Conservation (phyloP, 306 rosid genomes). For the Corylus avellana region DNA sequence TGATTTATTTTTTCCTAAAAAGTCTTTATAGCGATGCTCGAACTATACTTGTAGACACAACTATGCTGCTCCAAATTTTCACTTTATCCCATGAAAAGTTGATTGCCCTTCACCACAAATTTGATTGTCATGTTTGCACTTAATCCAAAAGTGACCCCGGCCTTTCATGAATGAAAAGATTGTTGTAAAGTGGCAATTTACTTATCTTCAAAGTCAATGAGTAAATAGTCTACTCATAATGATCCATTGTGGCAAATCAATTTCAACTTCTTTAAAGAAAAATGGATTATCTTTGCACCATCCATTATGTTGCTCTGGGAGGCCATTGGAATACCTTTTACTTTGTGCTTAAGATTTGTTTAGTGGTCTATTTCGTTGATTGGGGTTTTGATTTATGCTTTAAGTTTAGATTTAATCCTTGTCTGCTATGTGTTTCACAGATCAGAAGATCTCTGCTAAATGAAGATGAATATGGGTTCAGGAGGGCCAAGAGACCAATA, state of each 20-base stretch:
- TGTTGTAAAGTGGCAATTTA: neutral
- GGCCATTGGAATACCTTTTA: neutral
- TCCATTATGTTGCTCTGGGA: neutral
- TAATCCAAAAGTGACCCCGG: neutral
- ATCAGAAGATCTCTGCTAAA: slow-evolving; percentile 78
- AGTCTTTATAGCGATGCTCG: neutral
- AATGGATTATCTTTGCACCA: neutral
- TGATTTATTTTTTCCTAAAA: neutral
- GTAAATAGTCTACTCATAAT: neutral
- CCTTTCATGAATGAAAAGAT: slow-evolving; percentile 10
- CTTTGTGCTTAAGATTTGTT: slow-evolving; percentile 1
- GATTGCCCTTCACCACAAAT: neutral
- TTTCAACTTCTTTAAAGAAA: neutral
- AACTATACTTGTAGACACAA: neutral
- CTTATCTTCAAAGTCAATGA: neutral
- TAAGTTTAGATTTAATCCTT: slow-evolving; percentile 21
- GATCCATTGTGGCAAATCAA: neutral
- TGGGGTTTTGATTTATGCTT: slow-evolving; percentile 4
- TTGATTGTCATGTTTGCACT: neutral
- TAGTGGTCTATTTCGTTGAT: slow-evolving; percentile 16
- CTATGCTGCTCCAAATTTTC: slow-evolving; percentile 1
- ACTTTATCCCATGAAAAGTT: neutral
- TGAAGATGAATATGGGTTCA: slow-evolving; percentile 89
- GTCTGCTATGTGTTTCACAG: slow-evolving; percentile 44
- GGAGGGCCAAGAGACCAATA: slow-evolving; percentile 77